Base-by-base conservation (phyloP, 1,284 basidiomycete species). In the Chalciporus sp. region DNA sequence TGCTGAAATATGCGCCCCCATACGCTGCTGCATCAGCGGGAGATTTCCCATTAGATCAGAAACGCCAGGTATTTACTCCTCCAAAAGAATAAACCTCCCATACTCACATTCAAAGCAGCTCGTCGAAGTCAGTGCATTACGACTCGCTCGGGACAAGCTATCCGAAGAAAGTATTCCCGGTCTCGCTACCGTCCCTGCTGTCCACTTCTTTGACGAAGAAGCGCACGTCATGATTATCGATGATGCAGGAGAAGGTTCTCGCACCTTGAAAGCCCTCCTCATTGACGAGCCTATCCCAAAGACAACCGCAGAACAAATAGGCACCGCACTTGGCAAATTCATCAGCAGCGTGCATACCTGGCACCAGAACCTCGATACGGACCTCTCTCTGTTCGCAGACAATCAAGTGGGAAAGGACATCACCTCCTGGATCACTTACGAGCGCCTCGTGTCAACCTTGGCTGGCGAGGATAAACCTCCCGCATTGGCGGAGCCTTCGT, bases 211-310 rank as follows among this genome's bases (percentile, higher is more conserved):
- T 61, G 85, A 87, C 60, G 66, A 75, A 19, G 65, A 68, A 17
- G 72, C 65, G 9, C 71, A 79, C 55, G 75, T 77, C 7, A 74
- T 86, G 31, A 76, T 87, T 62, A 85, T 86, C 77, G 80, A 84
- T 37, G 85, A 87, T 55, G 76, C 74, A 48, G 85, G 85, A 3
- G 64, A 61, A 28, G 58, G 62, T 7, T 59, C 69, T 16, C 56
- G 63, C 20, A 77, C 74, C 2, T 69, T 87, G 54, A 86, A 86
- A 64, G 66, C 75, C 7, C 70, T 80, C 29, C 68, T 85, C 62
- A 67, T 75, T 29, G 66, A 72, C 26, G 70, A 73, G 19, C 63
- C 63, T 2, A 68, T 76, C 7, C 64, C 74, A 4, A 47, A 58
- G 14, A 54, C 58, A 6, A 43, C 74, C n/a, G 76, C 75, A 2